phyloP scores from a whole-genome alignment of 495 filamentous ascomycete species.

The Ascodesmis nigricans region DNA sequence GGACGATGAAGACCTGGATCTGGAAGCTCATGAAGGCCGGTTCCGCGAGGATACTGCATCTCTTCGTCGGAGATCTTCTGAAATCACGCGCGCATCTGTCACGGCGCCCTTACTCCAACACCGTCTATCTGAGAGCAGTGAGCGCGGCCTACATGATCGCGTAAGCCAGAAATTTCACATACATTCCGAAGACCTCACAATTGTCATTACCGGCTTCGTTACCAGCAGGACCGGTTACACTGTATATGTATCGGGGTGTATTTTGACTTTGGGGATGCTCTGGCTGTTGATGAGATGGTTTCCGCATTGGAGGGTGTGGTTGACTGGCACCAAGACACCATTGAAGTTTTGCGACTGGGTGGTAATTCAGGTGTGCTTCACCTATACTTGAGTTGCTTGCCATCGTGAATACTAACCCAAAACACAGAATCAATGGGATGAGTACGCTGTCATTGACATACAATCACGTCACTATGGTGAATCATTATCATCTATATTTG shows the following conservation, averaged over 20 bases:
- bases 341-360: conserved; percentile 68
- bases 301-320: conserved; percentile 57
- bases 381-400: not conserved
- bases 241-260: conserved; percentile 45
- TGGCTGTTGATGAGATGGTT: conserved; percentile 80
- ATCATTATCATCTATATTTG: conserved; percentile 71
- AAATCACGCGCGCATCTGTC: conserved; percentile 33
- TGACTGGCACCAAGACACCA: conserved; percentile 45
- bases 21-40: conserved; percentile 26
- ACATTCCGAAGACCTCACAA: conserved; percentile 74
- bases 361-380: conserved; percentile 45
- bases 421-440: conserved; percentile 65
- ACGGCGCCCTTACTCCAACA: conserved; percentile 54
- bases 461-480: conserved; percentile 48
- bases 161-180: conserved; percentile 80
- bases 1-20: conserved; percentile 32
- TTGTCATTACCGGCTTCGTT: conserved; percentile 74
- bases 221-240: conserved; percentile 46
- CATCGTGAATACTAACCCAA: not conserved
- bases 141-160: conserved; percentile 33
- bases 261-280: conserved; percentile 48
- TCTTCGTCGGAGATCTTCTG: conserved; percentile 34
- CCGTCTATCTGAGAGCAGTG: conserved; percentile 36
- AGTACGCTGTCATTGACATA: conserved; percentile 53
- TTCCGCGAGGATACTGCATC: conserved; percentile 23